phyloP scores from a whole-genome alignment of 345 rosid genomes.

The Populus deltoides region DNA sequence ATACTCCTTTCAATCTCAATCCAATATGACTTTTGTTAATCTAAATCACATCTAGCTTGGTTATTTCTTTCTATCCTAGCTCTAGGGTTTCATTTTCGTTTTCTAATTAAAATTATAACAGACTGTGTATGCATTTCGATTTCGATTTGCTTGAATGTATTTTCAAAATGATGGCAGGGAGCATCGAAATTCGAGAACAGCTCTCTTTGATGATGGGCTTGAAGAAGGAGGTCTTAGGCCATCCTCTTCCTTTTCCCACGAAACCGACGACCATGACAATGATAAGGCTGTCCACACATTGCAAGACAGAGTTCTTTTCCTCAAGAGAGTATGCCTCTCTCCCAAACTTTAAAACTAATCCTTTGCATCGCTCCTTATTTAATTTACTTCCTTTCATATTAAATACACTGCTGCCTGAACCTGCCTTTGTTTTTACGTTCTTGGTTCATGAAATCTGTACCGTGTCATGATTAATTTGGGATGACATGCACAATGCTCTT shows the following conservation, averaged over 20 bases:
- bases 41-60: not conserved
- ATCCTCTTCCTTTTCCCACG: slow-evolving; percentile 53
- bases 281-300: slow-evolving; percentile 61
- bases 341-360: too few relatives aligned
- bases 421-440: not conserved
- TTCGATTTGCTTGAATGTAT: not conserved
- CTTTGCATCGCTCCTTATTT: too few relatives aligned
- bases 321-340: slow-evolving; percentile 54
- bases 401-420: too few relatives aligned
- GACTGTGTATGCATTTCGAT: not conserved
- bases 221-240: slow-evolving; percentile 79
- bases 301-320: slow-evolving; percentile 68
- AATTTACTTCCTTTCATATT: too few relatives aligned
- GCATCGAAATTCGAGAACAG: slow-evolving; percentile 51
- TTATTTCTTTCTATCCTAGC: not conserved
- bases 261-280: slow-evolving; percentile 59
- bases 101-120: not conserved
- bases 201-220: slow-evolving; percentile 70
- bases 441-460: not conserved
- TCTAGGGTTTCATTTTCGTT: not conserved
- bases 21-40: not conserved
- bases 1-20: not conserved
- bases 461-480: not conserved
- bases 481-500: not conserved
- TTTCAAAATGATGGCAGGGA: slow-evolving; percentile 43